phyloP scores from a whole-genome alignment of 2,329 filamentous ascomycete genomes.

The Trichoderma aggressivum region DNA sequence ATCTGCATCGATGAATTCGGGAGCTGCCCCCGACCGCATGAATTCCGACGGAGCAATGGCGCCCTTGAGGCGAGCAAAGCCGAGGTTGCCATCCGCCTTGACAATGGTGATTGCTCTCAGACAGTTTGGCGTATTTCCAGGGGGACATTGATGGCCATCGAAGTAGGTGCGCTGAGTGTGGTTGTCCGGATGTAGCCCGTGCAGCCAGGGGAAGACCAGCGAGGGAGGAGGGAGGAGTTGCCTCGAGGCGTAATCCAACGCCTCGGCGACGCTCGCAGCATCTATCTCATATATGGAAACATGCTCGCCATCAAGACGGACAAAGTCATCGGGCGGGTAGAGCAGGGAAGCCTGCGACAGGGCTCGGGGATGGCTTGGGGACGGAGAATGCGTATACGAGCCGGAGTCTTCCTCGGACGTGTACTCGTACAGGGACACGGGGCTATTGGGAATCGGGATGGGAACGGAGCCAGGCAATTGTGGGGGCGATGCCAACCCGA shows the following conservation, averaged over 20 bases:
- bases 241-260: conserved; percentile 70
- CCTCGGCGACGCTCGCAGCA: conserved; percentile 63
- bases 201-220: conserved; percentile 93
- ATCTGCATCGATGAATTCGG: conserved; percentile 77
- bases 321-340: conserved; percentile 67
- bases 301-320: conserved; percentile 47
- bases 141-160: conserved; percentile 67
- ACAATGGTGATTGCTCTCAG: conserved; percentile 80
- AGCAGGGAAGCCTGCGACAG: conserved; percentile 65
- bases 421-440: conserved; percentile 83
- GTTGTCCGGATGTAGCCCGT: conserved; percentile 87
- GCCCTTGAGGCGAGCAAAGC: conserved; percentile 74
- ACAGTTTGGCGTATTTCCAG: conserved; percentile 66
- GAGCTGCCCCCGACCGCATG: conserved; percentile 49
- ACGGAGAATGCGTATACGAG: conserved; percentile 56
- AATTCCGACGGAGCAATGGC: conserved; percentile 81
- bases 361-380: conserved; percentile 56
- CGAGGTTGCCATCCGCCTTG: conserved; percentile 81
- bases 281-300: conserved; percentile 70
- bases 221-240: conserved; percentile 81
- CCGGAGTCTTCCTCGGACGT: conserved; percentile 67
- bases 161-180: conserved; percentile 89
- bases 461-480: conserved; percentile 36
- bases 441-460: conserved; percentile 72
- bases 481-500: conserved; percentile 24